Conservation (phyloP, 2,329 filamentous ascomycete species). For the Hymenoscyphus fraxineus region DNA sequence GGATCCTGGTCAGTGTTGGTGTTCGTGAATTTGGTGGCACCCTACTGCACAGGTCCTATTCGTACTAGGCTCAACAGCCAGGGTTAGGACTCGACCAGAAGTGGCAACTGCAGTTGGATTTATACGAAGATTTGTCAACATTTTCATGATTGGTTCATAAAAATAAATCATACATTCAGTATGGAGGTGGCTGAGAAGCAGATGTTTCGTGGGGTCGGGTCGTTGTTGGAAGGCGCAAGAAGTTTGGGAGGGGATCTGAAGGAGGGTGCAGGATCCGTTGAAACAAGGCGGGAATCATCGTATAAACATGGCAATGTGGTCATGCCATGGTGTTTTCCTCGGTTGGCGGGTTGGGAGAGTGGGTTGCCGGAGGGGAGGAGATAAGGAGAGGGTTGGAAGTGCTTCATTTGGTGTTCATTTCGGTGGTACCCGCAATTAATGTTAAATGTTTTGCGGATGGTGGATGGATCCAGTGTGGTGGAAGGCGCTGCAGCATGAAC, state of each 20-base stretch:
- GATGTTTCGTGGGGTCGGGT: neutral
- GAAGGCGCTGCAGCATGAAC: too few relatives aligned
- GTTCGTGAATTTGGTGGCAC: neutral
- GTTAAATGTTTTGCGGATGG: conserved; percentile 6
- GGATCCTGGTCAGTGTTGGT: neutral
- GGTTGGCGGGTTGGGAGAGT: neutral
- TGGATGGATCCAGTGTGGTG: neutral
- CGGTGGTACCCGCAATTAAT: conserved; percentile 14
- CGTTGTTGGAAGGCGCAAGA: neutral
- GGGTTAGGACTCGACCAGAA: neutral
- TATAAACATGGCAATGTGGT: neutral
- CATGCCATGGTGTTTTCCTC: neutral
- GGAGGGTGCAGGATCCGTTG: neutral
- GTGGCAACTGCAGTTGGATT: neutral
- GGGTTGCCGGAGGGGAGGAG: neutral
- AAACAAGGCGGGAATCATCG: neutral
- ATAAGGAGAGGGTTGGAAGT: neutral
- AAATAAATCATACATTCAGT: neutral
- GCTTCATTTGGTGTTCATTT: conserved; percentile 8
- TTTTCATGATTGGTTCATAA: neutral
- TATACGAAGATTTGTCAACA: neutral
- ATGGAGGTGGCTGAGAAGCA: neutral
- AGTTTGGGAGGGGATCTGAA: neutral
- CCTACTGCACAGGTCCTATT: neutral
- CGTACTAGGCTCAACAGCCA: neutral